Conservation (phyloP, 441 rosid genomes). For the Kokia cookei region DNA sequence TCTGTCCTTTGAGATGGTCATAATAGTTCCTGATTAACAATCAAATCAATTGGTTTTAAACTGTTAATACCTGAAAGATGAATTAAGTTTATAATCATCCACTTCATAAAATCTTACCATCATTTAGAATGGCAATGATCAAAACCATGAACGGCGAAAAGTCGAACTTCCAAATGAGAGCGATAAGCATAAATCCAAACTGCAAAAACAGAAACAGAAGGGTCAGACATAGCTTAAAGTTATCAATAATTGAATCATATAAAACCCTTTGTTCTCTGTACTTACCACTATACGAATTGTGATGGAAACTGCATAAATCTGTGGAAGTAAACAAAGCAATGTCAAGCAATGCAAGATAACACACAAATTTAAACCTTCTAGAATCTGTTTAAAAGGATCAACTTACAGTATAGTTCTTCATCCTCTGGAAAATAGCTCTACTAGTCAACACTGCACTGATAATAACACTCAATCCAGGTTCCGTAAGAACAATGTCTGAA, state of each 20-base stretch:
- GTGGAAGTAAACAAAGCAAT: not conserved
- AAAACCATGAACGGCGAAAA: constrained; percentile 95
- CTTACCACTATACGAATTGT: constrained; percentile 71
- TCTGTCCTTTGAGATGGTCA: constrained; percentile 17
- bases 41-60: not conserved
- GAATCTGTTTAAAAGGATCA: not conserved
- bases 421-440: constrained; percentile 20
- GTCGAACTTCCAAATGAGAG: constrained; percentile 88
- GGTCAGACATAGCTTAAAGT: not conserved
- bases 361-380: no score
- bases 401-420: constrained; percentile 20
- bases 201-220: constrained; percentile 23
- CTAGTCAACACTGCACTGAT: constrained; percentile 18
- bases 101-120: constrained; percentile 47
- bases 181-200: constrained; percentile 92
- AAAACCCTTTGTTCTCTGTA: constrained; percentile 3
- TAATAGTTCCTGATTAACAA: constrained; percentile 8
- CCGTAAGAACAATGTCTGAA: constrained; percentile 55
- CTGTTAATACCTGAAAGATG: constrained; percentile 1
- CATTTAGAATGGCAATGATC: constrained; percentile 94
- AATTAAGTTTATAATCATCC: not conserved
- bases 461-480: constrained; percentile 36
- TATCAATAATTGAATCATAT: not conserved
- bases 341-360: not conserved
- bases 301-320: constrained; percentile 23